Conservation (phyloP, 192 early-diverging fungal species). For the Podila clonocystis region DNA sequence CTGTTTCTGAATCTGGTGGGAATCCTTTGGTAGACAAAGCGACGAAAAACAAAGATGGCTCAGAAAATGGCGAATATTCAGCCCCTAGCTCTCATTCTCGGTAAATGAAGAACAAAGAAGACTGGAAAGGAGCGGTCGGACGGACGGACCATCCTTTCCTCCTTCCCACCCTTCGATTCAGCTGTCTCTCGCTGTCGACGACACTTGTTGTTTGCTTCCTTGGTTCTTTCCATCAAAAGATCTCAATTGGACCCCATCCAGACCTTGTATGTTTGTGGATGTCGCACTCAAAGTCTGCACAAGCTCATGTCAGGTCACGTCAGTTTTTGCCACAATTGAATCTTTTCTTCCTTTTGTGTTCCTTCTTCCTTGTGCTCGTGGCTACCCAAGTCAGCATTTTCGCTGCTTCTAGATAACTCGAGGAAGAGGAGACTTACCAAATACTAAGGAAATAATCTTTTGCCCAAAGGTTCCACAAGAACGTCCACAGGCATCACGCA, state of each 20-base stretch:
- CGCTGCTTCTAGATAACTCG: no score
- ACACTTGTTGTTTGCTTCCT: neutral
- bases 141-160: slow-evolving; percentile 30
- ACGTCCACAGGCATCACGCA: neutral
- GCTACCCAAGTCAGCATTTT: neutral
- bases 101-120: slow-evolving; percentile 1
- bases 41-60: neutral
- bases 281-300: no score
- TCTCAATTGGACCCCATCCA: neutral
- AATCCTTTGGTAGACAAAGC: no score
- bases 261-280: no score
- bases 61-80: no score
- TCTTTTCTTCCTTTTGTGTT: neutral
- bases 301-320: neutral
- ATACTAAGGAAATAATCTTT: neutral
- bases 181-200: neutral
- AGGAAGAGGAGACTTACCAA: no score
- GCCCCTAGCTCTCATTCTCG: neutral
- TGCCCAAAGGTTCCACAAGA: neutral
- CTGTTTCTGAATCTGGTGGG: no score
- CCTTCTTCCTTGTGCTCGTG: neutral
- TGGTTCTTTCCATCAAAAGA: neutral
- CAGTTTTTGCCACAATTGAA: neutral
- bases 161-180: neutral
- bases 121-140: neutral